Percentiles rank a stretch among this genome's conserved stretches.
phyloP scores from a whole-genome alignment of 23 red algal genomes.

The Gracilaria domingensis region DNA sequence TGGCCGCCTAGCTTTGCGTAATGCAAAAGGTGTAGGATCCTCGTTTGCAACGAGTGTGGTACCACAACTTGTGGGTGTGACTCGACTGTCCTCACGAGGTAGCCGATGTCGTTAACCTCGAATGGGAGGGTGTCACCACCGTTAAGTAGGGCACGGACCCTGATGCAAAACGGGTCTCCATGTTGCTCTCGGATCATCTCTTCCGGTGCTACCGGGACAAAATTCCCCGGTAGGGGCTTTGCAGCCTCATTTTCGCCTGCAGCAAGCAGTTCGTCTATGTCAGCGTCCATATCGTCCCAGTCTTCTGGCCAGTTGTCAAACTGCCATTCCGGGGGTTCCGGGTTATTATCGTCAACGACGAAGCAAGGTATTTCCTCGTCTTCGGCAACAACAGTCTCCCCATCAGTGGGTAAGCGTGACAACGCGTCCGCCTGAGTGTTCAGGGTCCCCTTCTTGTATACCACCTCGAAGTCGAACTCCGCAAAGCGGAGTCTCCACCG shows the following conservation, averaged over 20 bases:
- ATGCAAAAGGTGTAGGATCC: too few species aligned
- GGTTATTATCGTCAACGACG: neutral
- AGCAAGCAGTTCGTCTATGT: conserved; percentile 14
- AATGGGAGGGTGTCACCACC: conserved; percentile 7
- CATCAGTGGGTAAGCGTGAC: neutral
- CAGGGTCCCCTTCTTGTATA: conserved; percentile 32
- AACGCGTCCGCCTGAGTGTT: conserved; percentile 16
- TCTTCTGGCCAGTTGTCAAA: neutral
- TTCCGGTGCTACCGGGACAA: neutral
- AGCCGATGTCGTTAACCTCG: neutral
- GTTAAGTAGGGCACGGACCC: neutral
- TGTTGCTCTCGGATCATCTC: conserved; percentile 6
- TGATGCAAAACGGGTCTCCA: neutral
- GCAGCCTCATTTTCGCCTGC: neutral
- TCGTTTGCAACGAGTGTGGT: too few species aligned
- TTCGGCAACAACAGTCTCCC: neutral
- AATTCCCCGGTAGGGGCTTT: neutral
- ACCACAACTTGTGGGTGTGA: neutral
- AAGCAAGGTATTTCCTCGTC: neutral
- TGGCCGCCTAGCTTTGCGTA: too few species aligned
- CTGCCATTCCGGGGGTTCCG: neutral
- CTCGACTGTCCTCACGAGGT: too few species aligned
- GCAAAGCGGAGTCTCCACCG: conserved; percentile 24
- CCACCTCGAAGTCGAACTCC: conserved; percentile 47
- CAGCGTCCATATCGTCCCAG: neutral